Conservation (phyloP, 73 alveolate genomes). For the Paramecium biaurelia region DNA sequence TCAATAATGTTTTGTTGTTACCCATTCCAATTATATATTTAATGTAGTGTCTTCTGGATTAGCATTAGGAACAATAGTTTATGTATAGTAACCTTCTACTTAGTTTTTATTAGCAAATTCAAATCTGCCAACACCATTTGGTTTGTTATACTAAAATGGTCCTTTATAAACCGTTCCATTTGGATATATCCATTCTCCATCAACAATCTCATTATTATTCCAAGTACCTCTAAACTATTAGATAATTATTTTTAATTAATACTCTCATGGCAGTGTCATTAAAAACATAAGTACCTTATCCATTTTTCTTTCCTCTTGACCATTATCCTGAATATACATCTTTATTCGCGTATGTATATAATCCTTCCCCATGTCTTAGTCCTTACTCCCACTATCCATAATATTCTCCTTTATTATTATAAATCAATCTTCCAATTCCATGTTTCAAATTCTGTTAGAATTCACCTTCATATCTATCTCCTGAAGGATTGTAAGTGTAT, state of each 20-base stretch:
- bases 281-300: conserved; percentile 65
- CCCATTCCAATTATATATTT: conserved; percentile 52
- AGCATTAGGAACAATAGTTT: conserved; percentile 62
- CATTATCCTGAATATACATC: conserved; percentile 93
- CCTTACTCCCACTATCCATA: conserved; percentile 83
- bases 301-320: conserved; percentile 69
- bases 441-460: conserved; percentile 78
- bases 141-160: conserved; percentile 86
- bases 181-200: conserved; percentile 89
- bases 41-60: conserved; percentile 42
- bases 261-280: conserved; percentile 54
- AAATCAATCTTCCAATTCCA: conserved; percentile 90
- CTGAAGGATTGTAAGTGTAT: conserved; percentile 55
- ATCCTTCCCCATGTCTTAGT: conserved; percentile 91
- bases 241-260: background rate
- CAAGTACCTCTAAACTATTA: conserved; percentile 29
- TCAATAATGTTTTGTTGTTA: background rate
- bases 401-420: conserved; percentile 82
- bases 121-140: conserved; percentile 92
- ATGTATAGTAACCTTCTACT: conserved; percentile 82
- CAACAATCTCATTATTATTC: conserved; percentile 36
- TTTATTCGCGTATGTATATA: conserved; percentile 81
- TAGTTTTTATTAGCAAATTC: conserved; percentile 86
- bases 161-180: conserved; percentile 96
- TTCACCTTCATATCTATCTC: conserved; percentile 75